phyloP scores from a whole-genome alignment of 306 rosid species.

The Ormosia emarginata region DNA sequence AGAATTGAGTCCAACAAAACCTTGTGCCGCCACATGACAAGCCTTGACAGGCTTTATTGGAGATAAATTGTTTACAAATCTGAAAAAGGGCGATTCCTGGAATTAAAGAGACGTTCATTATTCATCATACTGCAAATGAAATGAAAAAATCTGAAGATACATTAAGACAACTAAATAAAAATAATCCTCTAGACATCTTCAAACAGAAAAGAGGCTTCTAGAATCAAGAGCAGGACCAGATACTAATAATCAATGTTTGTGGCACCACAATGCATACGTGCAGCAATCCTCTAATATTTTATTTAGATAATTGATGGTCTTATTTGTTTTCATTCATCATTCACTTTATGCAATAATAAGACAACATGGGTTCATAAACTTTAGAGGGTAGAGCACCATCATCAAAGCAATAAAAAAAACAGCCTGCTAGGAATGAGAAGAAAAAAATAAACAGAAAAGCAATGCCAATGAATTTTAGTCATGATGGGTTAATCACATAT shows the following conservation, averaged over 20 bases:
- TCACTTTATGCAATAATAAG: neutral
- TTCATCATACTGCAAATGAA: neutral
- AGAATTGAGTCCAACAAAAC: constrained; percentile 43
- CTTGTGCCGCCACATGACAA: constrained; percentile 20
- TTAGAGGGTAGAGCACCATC: neutral
- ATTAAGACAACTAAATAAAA: neutral
- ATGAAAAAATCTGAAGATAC: neutral
- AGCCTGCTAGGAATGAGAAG: neutral
- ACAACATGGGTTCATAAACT: neutral
- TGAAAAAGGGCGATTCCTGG: constrained; percentile 57
- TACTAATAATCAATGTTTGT: neutral
- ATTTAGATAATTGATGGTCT: neutral
- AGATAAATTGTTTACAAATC: constrained; percentile 40
- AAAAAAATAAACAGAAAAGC: neutral
- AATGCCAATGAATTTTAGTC: neutral
- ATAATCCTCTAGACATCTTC: neutral
- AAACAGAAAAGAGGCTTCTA: neutral
- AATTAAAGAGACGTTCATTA: constrained; percentile 11
- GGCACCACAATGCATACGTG: neutral
- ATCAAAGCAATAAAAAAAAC: neutral
- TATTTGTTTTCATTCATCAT: neutral
- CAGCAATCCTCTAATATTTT: neutral
- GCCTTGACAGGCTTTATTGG: constrained; percentile 44
- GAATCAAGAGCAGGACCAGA: neutral
- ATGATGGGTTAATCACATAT: neutral